phyloP scores from a whole-genome alignment of 2,329 filamentous ascomycete genomes.

The Cercospora sp. region DNA sequence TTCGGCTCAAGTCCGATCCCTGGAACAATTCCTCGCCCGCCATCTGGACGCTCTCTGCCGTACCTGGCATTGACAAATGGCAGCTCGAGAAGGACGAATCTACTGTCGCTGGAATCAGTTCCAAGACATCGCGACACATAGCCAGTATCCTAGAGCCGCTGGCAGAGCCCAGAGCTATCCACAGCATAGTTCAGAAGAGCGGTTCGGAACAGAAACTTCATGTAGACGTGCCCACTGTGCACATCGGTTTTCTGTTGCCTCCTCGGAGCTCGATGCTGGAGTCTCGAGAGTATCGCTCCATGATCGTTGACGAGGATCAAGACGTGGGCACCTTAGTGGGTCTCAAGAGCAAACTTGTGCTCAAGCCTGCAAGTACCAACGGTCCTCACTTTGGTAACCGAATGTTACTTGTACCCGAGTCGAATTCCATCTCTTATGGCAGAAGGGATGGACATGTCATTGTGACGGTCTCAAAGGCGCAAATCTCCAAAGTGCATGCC shows the following conservation, averaged over 20 bases:
- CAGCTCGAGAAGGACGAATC: conserved; percentile 11
- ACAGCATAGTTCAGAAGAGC: conserved; percentile 18
- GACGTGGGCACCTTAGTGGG: conserved; percentile 63
- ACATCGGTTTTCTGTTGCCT: conserved; percentile 28
- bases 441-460: conserved; percentile 49
- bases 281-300: conserved; percentile 10
- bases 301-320: conserved; percentile 52
- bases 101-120: conserved; percentile 17
- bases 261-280: conserved; percentile 1
- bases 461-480: conserved; percentile 37
- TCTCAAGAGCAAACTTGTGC: conserved; percentile 58
- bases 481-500: conserved; percentile 56
- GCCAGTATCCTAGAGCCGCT: conserved; percentile 49
- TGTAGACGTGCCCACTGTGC: conserved; percentile 28
- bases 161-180: conserved; percentile 15
- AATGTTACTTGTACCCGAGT: conserved; percentile 53
- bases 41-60: conserved; percentile 38
- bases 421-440: conserved; percentile 32
- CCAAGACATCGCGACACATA: conserved; percentile 48
- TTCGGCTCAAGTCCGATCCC: conserved; percentile 42
- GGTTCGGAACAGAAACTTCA: conserved; percentile 8
- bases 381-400: conserved; percentile 39
- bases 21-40: conserved; percentile 22
- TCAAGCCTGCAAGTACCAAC: conserved; percentile 32
- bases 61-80: conserved; percentile 47